phyloP scores from a whole-genome alignment of 2,329 filamentous ascomycete species.

The Verticillium isaacii region DNA sequence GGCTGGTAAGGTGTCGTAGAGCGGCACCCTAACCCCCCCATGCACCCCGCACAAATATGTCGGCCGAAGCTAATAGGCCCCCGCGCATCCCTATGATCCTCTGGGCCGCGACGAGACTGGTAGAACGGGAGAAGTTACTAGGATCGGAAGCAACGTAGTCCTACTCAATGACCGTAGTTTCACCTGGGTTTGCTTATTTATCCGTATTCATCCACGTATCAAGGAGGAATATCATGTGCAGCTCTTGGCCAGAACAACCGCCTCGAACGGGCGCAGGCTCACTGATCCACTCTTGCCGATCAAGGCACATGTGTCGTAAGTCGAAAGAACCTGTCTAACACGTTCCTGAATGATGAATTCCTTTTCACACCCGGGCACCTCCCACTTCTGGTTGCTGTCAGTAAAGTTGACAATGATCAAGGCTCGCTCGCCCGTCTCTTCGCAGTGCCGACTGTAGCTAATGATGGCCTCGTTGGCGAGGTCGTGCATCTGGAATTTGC shows the following conservation, averaged over 20 bases:
- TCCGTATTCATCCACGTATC: background rate
- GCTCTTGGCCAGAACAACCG: background rate
- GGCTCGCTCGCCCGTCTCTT: background rate
- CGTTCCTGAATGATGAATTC: too few species aligned
- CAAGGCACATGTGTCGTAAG: background rate
- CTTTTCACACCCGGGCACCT: background rate
- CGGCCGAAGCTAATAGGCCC: too few species aligned
- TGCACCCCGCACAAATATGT: too few species aligned
- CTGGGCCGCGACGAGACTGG: too few species aligned
- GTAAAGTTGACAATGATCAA: background rate
- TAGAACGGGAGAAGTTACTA: too few species aligned
- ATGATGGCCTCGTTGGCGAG: background rate
- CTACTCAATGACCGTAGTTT: too few species aligned
- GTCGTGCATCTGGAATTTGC: background rate
- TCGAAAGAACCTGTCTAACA: background rate
- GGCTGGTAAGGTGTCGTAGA: too few species aligned
- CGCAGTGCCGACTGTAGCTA: background rate
- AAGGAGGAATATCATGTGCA: background rate
- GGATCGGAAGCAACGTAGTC: too few species aligned
- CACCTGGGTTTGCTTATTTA: background rate
- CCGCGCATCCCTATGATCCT: too few species aligned
- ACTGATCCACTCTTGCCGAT: background rate
- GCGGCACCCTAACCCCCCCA: too few species aligned
- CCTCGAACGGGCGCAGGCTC: background rate
- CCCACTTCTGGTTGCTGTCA: background rate